phyloP scores from a whole-genome alignment of 176 grass and related monocot genomes.

The Triticum urartu region DNA sequence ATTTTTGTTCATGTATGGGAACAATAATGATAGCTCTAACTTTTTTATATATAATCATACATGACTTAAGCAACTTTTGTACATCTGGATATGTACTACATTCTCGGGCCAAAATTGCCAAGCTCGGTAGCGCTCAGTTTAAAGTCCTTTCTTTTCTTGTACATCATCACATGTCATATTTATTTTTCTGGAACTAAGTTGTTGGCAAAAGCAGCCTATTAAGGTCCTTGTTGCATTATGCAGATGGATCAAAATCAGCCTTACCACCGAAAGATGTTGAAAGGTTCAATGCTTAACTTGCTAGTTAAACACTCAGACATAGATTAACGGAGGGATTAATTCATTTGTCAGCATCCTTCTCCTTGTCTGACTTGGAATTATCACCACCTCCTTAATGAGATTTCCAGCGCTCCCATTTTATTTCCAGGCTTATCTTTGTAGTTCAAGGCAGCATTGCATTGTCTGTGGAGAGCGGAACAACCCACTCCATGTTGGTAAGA shows the following conservation, averaged over 20 bases:
- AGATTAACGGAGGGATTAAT: not conserved
- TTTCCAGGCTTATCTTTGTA: constrained; percentile 88
- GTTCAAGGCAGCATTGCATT: constrained; percentile 62
- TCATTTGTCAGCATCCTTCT: not conserved
- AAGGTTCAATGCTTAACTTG: constrained; percentile 52
- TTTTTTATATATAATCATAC: not conserved
- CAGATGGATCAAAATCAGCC: constrained; percentile 84
- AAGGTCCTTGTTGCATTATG: constrained; percentile 33
- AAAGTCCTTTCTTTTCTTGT: not conserved
- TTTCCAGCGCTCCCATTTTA: constrained; percentile 23
- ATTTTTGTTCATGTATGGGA: not conserved
- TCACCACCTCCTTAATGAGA: constrained; percentile 4
- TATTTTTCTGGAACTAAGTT: not conserved
- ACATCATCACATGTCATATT: constrained; percentile 3
- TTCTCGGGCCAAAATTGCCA: not conserved
- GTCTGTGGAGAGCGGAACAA: constrained; percentile 40
- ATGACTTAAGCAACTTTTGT: not conserved
- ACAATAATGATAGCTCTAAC: not conserved
- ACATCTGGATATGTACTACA: not conserved
- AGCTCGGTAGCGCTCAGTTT: not conserved
- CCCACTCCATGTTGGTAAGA: constrained; percentile 67
- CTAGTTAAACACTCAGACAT: constrained; percentile 11
- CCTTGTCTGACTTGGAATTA: not conserved
- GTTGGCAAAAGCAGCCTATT: not conserved
- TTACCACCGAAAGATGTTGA: constrained; percentile 80